Conservation (phyloP, 257 asterid genomes). For the Solanum lignicaule region DNA sequence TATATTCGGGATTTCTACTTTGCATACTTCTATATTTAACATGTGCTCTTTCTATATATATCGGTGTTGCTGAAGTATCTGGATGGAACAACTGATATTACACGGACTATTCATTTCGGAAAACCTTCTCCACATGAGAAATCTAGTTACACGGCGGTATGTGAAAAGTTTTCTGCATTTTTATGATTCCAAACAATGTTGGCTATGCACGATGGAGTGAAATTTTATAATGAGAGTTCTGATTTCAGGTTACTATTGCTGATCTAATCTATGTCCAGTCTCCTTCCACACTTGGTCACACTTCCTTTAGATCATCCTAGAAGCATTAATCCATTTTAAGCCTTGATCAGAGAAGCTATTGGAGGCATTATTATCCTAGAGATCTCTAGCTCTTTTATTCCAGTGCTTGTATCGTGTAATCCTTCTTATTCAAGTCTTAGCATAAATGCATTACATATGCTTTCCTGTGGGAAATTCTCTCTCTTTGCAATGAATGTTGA, state of each 20-base stretch:
- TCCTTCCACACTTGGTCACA: neutral
- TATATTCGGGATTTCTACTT: neutral
- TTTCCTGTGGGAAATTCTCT: neutral
- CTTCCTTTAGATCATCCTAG: neutral
- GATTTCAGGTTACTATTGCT: neutral
- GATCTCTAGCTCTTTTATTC: neutral
- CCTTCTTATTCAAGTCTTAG: neutral
- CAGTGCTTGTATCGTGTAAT: neutral
- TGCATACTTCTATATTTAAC: neutral
- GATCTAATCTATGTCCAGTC: neutral
- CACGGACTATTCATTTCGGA: conserved; percentile 94
- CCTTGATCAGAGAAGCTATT: neutral
- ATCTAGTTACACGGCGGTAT: conserved; percentile 88
- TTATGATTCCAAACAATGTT: neutral
- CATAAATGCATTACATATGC: neutral
- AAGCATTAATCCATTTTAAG: neutral
- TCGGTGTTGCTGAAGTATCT: conserved; percentile 44
- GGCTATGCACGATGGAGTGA: neutral
- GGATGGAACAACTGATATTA: conserved; percentile 98
- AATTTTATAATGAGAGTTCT: neutral
- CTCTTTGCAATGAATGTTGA: neutral
- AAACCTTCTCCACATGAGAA: conserved; percentile 86
- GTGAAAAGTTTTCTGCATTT: conserved; percentile 9
- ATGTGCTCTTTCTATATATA: neutral
- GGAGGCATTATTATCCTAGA: neutral